Percentiles rank a stretch among this genome's conserved stretches.
Conservation (phyloP, 257 asterid genomes). For the Solanum etuberosum region DNA sequence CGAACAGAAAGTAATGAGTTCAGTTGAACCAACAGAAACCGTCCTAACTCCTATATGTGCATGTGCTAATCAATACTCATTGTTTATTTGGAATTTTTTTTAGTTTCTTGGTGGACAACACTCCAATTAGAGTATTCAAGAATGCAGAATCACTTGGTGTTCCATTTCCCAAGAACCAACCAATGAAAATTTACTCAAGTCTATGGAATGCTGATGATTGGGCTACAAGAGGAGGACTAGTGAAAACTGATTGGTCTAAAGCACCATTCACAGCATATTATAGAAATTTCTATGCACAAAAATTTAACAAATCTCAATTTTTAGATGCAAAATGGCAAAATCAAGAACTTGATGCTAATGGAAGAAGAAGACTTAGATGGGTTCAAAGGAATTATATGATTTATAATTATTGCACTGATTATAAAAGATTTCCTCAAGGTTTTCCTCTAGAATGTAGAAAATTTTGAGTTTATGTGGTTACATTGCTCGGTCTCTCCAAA, state of each 20-base stretch:
- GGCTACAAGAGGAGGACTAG: conserved; percentile 76
- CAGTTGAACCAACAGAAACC: background rate
- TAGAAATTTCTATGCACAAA: conserved; percentile 45
- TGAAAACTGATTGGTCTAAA: conserved; percentile 64
- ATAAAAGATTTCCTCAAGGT: conserved; percentile 51
- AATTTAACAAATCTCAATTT: conserved; percentile 12
- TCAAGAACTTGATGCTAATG: conserved; percentile 49
- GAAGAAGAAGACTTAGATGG: conserved; percentile 73
- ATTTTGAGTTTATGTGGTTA: background rate
- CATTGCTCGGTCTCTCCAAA: background rate
- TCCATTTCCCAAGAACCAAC: conserved; percentile 61
- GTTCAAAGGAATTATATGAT: conserved; percentile 79
- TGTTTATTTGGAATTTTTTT: background rate
- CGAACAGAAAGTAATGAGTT: background rate
- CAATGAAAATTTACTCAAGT: conserved; percentile 76
- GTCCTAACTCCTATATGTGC: background rate
- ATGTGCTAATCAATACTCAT: background rate
- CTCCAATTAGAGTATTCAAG: conserved; percentile 61
- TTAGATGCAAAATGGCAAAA: conserved; percentile 42
- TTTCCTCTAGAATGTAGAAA: conserved; percentile 47
- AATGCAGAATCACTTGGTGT: conserved; percentile 54
- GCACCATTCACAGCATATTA: conserved; percentile 82
- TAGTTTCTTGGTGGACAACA: conserved; percentile 70
- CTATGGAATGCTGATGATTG: conserved; percentile 78
- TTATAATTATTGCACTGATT: conserved; percentile 57